Evolutionary conservation across 495 filamentous ascomycete genomes (phyloP), one percentile per base, ranked within the genome.

Genomic region (Symbiotaphrina buchneri): DNA sequence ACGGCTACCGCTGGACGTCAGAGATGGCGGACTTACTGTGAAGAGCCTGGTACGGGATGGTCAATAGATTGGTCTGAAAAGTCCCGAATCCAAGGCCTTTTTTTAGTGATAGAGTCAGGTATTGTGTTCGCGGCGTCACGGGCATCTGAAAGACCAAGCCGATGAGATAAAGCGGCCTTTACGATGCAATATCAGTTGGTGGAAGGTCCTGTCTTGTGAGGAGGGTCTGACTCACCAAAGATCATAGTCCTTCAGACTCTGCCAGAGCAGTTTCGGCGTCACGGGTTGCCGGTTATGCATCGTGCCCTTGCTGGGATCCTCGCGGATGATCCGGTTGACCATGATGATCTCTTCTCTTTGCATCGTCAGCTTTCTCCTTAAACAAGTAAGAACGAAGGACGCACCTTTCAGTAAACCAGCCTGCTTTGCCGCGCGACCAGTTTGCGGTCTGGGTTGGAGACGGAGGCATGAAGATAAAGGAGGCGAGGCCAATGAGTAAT

Each of bases 321-420:
- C 74, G 14, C 71, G 61, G 17, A 82, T 49, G 3, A 80, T 58
- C 3, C 77, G 63, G 36, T 78, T 84, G 6, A 79, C 71, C 17
- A 84, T 64, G 36, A 82, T 77, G 3, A 48, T 58, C 18, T 42
- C 36, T 31, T 44, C 21, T 18, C n/a, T n/a, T n/a, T n/a, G n/a
- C n/a, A n/a, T n/a, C n/a, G n/a, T n/a, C n/a, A n/a, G n/a, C n/a
- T n/a, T n/a, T n/a, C n/a, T n/a, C n/a, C n/a, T n/a, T n/a, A n/a
- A n/a, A n/a, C n/a, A n/a, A n/a, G n/a, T n/a, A n/a, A n/a, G n/a
- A n/a, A n/a, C n/a, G n/a, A n/a, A n/a, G n/a, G n/a, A n/a, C n/a
- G n/a, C n/a, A n/a, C n/a, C n/a, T n/a, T n/a, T 71, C 67, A 5
- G 51, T 65, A 42, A 80, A 80, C 73, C 73, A 80, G 3, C 75